Base-by-base conservation (phyloP, 768 basidiomycete species). In the Mycena amicta region DNA sequence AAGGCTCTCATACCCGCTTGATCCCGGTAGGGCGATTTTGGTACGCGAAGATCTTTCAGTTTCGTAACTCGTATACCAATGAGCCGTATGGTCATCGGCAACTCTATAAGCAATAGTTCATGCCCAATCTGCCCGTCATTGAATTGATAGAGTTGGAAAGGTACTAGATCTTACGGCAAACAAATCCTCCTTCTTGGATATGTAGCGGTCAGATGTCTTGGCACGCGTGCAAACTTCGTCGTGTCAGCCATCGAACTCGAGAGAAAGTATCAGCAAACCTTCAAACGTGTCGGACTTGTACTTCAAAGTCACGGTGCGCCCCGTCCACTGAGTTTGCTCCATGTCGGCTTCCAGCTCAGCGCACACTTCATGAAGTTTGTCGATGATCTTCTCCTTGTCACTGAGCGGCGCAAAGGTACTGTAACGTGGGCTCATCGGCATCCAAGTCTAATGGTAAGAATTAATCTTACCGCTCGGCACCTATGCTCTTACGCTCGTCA, bases 271-370 rank as follows among this genome's bases (percentile, higher is more conserved):
- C 23, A 46, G 56, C 66, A 1, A 57, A 86, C 92, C 87, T 79
- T 96, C 86, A 71, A 87, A 98, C 1, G 88, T 94, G 68, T 95
- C 89, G 30, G 93, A 81, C 75, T 99, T 99, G 71, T 88, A 95
- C 71, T 96, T 97, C 50, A 98, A 79, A 0, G 93, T 96, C 29
- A 98, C 80, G 0, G 93, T 97, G 63, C 88, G 85, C 6, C 93
- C 96, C 5, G 86, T 82, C 87, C 93, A 99, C 28, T 91, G 88
- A 45, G 80, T 79, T n/a, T 80, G 72, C 26, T 79, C 75, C 84
- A 98, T 87, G 68, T 97, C 95, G 41, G 81, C 79, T 67, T 86
- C 90, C 13, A 99, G 83, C 65, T 93, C 90, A 2, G 80, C 82
- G 1, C 94, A 89, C 31, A 97, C 84, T 55, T 92, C 86, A 23